Evolutionary conservation across 2,329 filamentous ascomycete species (phyloP).

Genomic region (Pezicula rhizophila): DNA sequence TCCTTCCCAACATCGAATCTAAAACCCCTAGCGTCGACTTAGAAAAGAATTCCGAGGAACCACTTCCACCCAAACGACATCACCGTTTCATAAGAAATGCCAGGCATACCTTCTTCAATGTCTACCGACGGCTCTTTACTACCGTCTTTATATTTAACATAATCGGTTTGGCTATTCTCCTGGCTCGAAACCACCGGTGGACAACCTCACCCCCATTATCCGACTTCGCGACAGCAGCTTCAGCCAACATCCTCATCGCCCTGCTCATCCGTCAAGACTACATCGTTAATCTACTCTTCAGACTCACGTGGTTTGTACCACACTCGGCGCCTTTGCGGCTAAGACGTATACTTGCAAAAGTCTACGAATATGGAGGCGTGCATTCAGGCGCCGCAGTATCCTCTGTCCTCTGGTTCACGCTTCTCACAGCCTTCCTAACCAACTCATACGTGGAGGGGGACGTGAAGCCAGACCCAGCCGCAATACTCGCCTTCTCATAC

Average conservation of each 20-base stretch:
- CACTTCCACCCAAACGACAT: slow-evolving; percentile 11
- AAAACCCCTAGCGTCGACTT: neutral
- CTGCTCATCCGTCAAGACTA: slow-evolving; percentile 48
- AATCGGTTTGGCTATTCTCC: slow-evolving; percentile 33
- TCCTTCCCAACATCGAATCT: too few relatives aligned
- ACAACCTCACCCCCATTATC: slow-evolving; percentile 4
- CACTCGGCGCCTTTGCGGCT: slow-evolving; percentile 41
- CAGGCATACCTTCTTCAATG: slow-evolving; percentile 37
- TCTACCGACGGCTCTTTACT: slow-evolving; percentile 52
- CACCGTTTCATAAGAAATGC: slow-evolving; percentile 10
- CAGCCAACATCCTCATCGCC: slow-evolving; percentile 40
- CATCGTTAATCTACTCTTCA: slow-evolving; percentile 46
- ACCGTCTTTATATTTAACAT: slow-evolving; percentile 45
- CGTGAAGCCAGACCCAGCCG: neutral
- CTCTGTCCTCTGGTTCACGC: slow-evolving; percentile 41
- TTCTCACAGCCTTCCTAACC: slow-evolving; percentile 27
- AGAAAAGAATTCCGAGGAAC: neutral
- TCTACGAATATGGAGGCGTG: slow-evolving; percentile 47
- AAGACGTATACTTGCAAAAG: slow-evolving; percentile 40
- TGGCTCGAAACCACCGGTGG: slow-evolving; percentile 7
- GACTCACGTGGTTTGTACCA: slow-evolving; percentile 39
- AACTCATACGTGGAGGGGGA: slow-evolving; percentile 10
- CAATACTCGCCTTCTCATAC: slow-evolving; percentile 10
- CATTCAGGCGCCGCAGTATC: slow-evolving; percentile 46
- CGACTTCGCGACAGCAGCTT: slow-evolving; percentile 12